Evolutionary conservation across 345 rosid species (phyloP).

Genomic region (Nasturtium officinale): DNA sequence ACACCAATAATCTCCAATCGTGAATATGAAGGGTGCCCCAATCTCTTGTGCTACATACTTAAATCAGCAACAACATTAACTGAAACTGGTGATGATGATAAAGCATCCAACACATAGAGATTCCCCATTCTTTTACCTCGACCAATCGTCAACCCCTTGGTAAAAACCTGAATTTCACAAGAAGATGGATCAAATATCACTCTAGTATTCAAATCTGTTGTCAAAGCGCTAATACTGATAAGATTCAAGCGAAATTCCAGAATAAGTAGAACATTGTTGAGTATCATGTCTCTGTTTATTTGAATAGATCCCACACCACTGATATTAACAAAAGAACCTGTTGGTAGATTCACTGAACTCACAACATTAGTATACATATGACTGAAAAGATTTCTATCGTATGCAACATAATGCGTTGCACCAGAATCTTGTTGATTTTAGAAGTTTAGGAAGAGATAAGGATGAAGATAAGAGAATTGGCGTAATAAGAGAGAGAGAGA

Average conservation of each 20-base stretch:
- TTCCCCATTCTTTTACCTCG: neutral
- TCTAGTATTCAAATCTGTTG: rapidly evolving
- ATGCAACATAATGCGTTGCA: neutral
- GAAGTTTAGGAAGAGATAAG: no score
- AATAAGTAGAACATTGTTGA: neutral
- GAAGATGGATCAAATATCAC: neutral
- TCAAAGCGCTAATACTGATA: neutral
- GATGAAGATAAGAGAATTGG: no score
- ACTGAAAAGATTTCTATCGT: neutral
- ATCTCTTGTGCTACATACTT: neutral
- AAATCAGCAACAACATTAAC: neutral
- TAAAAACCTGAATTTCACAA: neutral
- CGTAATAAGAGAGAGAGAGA: no score
- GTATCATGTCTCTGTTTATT: neutral
- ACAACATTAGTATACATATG: neutral
- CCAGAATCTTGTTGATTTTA: no score
- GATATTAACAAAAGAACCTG: neutral
- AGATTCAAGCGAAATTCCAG: neutral
- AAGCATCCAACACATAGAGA: no score
- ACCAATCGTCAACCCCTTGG: neutral
- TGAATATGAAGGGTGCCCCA: neutral
- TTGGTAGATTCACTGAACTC: neutral
- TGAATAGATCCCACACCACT: neutral
- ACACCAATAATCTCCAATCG: neutral
- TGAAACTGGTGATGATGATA: no score